A percentile compares a stretch with the other conserved stretches of the same genome.
phyloP scores from a whole-genome alignment of 108 stramenopile genomes.

The Cyclotella cryptica region DNA sequence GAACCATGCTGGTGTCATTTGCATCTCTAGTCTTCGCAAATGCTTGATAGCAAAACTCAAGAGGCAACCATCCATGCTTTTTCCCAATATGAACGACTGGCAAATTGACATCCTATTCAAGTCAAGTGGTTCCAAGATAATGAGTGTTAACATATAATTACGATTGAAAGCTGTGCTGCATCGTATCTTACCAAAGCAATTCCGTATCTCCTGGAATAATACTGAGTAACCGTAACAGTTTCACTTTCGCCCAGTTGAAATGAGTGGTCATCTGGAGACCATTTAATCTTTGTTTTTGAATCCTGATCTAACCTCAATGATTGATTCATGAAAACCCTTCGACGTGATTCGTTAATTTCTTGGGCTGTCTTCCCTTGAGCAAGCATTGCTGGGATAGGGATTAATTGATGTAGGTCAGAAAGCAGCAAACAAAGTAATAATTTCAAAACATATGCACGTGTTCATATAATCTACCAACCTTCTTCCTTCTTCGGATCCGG shows the following conservation, averaged over 20 bases:
- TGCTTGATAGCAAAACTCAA: constrained; percentile 42
- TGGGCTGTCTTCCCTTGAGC: constrained; percentile 4
- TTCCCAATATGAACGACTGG: constrained; percentile 41
- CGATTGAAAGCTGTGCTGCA: not conserved
- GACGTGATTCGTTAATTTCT: constrained; percentile 18
- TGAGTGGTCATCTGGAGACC: constrained; percentile 17
- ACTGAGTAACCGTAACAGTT: constrained; percentile 13
- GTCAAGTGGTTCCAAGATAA: not conserved
- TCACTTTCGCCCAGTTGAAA: constrained; percentile 1
- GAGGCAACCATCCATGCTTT: constrained; percentile 38
- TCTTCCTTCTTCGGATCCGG: constrained; percentile 14
- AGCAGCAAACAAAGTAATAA: not conserved
- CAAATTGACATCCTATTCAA: constrained; percentile 28
- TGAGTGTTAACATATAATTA: not conserved
- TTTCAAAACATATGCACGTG: not conserved
- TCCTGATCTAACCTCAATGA: not conserved
- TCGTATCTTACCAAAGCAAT: constrained; percentile 13
- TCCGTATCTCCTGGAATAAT: constrained; percentile 16
- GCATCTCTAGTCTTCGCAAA: constrained; percentile 46
- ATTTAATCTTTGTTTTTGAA: not conserved
- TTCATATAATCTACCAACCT: constrained; percentile 1
- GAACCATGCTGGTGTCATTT: constrained; percentile 14
- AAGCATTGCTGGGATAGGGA: not conserved
- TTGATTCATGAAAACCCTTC: constrained; percentile 17
- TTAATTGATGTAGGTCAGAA: not conserved